phyloP scores from a whole-genome alignment of 345 rosid species.

The Diplotaxis tenuifolia region DNA sequence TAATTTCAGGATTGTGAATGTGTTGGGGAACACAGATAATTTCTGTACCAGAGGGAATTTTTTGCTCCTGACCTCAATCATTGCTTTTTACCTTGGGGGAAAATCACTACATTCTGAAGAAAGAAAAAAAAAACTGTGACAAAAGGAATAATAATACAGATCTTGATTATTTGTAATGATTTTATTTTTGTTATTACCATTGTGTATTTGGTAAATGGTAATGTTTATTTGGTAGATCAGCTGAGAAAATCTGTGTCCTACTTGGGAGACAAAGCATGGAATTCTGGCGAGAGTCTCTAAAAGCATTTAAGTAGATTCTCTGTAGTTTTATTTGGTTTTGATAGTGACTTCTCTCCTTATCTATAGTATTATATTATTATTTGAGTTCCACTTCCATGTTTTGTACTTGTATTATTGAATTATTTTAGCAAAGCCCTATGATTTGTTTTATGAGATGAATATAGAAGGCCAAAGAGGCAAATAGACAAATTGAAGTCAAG shows the following conservation, averaged over 20 bases:
- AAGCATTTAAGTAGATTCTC: slow-evolving; percentile 24
- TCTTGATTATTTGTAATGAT: slow-evolving; percentile 3
- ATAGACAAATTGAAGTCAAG: not conserved
- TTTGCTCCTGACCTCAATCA: slow-evolving; percentile 35
- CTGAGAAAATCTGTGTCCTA: slow-evolving; percentile 38
- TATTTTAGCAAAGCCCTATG: not conserved
- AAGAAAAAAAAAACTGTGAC: slow-evolving; percentile 10
- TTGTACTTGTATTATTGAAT: not conserved
- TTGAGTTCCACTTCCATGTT: not conserved
- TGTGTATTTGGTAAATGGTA: slow-evolving; percentile 21
- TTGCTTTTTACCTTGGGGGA: slow-evolving; percentile 13
- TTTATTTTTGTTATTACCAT: not conserved
- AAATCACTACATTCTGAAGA: slow-evolving; percentile 33
- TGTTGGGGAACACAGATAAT: slow-evolving; percentile 37
- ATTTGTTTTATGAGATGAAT: slow-evolving; percentile 1
- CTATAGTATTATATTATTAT: slow-evolving; percentile 18
- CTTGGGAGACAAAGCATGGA: slow-evolving; percentile 38
- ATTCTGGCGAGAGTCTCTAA: slow-evolving; percentile 32
- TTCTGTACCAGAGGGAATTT: slow-evolving; percentile 28
- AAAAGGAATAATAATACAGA: slow-evolving; percentile 23
- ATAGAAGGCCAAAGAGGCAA: slow-evolving; percentile 4
- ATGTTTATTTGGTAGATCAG: slow-evolving; percentile 32
- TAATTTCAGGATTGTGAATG: slow-evolving; percentile 28
- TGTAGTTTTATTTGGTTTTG: slow-evolving; percentile 16
- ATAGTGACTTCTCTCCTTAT: slow-evolving; percentile 31